Evolutionary conservation across 495 filamentous ascomycete genomes (phyloP).

Genomic region (Lasiosphaeria miniovina): DNA sequence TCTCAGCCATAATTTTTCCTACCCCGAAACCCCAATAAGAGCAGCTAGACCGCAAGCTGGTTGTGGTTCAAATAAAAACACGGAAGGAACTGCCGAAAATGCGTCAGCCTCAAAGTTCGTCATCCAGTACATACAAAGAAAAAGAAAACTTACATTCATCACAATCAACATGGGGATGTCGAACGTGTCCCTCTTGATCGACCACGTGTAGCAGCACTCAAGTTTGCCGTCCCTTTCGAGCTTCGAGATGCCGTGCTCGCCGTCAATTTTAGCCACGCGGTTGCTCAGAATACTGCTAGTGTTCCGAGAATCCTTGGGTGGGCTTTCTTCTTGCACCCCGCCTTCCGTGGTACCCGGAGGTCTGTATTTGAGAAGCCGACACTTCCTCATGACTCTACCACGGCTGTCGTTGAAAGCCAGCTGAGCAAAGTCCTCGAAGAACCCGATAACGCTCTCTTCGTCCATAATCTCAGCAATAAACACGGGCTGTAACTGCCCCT

Average conservation of each 20-base stretch:
- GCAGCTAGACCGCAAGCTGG: slow-evolving; percentile 40
- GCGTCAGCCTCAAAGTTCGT: slow-evolving; percentile 1
- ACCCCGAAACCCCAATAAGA: background rate
- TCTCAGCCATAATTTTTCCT: background rate
- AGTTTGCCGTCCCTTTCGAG: slow-evolving; percentile 87
- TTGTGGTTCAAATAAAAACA: slow-evolving; percentile 49
- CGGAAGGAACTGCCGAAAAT: slow-evolving; percentile 43
- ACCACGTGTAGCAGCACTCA: slow-evolving; percentile 94
- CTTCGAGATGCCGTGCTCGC: slow-evolving; percentile 71
- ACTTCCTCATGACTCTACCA: slow-evolving; percentile 75
- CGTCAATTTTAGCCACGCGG: slow-evolving; percentile 61
- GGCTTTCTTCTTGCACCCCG: slow-evolving; percentile 22
- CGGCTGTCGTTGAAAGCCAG: slow-evolving; percentile 86
- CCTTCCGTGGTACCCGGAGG: slow-evolving; percentile 39
- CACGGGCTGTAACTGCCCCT: slow-evolving; percentile 60
- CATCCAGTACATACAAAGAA: background rate
- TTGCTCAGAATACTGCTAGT: slow-evolving; percentile 46
- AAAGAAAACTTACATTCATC: slow-evolving; percentile 74
- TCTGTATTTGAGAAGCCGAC: slow-evolving; percentile 87
- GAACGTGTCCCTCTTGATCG: slow-evolving; percentile 92
- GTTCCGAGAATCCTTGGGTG: slow-evolving; percentile 41
- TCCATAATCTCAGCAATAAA: slow-evolving; percentile 91
- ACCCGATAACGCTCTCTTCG: slow-evolving; percentile 87
- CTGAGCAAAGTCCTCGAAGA: slow-evolving; percentile 93
- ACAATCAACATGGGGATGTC: slow-evolving; percentile 98